Percentiles rank a stretch among this genome's conserved stretches.
These are phyloP conservation scores for Abrus precatorius DNA, from an alignment of 306 rosid species.

Conservation along the genomic window DNA sequence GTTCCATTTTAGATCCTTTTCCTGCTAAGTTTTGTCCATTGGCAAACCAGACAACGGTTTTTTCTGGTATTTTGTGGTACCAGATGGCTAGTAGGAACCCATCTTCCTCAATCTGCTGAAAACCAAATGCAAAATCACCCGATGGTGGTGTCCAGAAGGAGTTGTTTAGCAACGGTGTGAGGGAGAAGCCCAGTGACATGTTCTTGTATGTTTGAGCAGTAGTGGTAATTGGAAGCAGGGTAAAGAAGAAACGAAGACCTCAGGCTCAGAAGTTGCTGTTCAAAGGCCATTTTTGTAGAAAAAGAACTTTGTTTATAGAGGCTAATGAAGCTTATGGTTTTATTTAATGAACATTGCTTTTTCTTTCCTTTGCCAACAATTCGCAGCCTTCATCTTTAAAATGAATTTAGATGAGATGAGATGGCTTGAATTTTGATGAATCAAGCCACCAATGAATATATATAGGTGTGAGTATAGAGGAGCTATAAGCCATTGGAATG, in stretches of 20 bases:
- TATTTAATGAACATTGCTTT: too few species aligned
- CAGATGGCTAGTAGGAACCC: slow-evolving; percentile 61
- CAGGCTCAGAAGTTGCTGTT: not conserved
- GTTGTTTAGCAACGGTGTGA: slow-evolving; percentile 33
- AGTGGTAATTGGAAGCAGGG: not conserved
- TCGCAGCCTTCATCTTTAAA: too few species aligned
- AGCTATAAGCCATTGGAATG: too few species aligned
- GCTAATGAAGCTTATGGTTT: too few species aligned
- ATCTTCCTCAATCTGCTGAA: slow-evolving; percentile 19
- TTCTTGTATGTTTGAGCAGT: slow-evolving; percentile 40
- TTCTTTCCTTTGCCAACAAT: too few species aligned
- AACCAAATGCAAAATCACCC: slow-evolving; percentile 67
- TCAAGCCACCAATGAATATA: too few species aligned
- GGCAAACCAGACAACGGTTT: slow-evolving; percentile 62
- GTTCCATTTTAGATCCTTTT: slow-evolving; percentile 52
- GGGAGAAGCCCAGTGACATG: slow-evolving; percentile 38
- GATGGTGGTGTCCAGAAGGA: slow-evolving; percentile 47
- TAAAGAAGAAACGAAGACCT: not conserved
- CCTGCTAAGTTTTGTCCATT: slow-evolving; percentile 26
- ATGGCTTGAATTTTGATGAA: too few species aligned
- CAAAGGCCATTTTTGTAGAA: not conserved
- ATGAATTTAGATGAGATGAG: too few species aligned
- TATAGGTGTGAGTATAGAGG: too few species aligned
- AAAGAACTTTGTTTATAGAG: too few species aligned
- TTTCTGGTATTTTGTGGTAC: slow-evolving; percentile 53